Evolutionary conservation across 169 alveolate species (phyloP).

Genomic region (Plasmodium inui): DNA sequence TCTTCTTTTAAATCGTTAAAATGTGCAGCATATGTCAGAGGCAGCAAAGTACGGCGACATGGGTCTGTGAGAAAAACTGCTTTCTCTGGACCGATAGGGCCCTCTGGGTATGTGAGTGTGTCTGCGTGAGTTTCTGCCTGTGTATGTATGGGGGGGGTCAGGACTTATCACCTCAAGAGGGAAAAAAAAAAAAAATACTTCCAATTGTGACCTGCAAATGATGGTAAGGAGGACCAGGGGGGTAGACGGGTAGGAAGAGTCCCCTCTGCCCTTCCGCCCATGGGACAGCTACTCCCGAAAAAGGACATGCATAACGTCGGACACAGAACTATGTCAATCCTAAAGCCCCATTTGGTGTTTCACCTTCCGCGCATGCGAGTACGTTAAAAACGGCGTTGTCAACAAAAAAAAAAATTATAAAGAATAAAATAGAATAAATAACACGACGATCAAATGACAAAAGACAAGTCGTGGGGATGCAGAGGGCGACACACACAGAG

Average conservation of each 20-base stretch:
- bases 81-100: not conserved
- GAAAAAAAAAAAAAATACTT: not conserved
- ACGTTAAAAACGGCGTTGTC: not conserved
- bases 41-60: not conserved
- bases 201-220: not conserved
- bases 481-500: not conserved
- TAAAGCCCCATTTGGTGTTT: not conserved
- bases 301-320: not conserved
- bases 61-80: not conserved
- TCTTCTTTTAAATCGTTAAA: not conserved
- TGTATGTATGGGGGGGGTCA: not conserved
- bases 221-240: not conserved
- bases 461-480: not conserved
- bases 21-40: not conserved
- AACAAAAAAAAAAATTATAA: too few species aligned
- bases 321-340: not conserved
- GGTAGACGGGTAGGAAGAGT: not conserved
- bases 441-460: not conserved
- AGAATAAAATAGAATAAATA: too few species aligned
- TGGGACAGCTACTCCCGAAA: not conserved
- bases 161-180: not conserved
- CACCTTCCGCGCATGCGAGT: not conserved
- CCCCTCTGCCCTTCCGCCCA: not conserved
- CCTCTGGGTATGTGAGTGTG: not conserved
- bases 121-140: not conserved